Percentiles rank a stretch among this genome's conserved stretches.
These are phyloP conservation scores for Pseudogymnoascus sp. DNA, from an alignment of 2,329 filamentous ascomycete genomes.

Conservation along the genomic window DNA sequence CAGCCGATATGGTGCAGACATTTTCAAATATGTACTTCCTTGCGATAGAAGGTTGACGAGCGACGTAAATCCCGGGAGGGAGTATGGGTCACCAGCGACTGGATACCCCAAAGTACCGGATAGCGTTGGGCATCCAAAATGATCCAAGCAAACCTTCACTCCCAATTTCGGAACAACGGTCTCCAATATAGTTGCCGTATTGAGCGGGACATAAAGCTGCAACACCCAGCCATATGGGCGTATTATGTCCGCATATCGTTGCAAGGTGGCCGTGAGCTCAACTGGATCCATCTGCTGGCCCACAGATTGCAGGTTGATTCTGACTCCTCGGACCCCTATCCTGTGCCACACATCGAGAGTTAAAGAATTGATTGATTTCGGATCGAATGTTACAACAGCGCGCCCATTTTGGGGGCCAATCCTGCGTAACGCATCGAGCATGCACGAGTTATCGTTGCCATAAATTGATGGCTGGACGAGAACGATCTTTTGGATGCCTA, in stretches of 20 bases:
- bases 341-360: conserved; percentile 48
- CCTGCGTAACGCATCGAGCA: conserved; percentile 46
- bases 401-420: conserved; percentile 46
- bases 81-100: conserved; percentile 35
- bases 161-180: conserved; percentile 42
- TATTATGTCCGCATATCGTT: conserved; percentile 45
- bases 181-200: conserved; percentile 44
- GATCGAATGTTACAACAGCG: conserved; percentile 52
- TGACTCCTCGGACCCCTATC: conserved; percentile 52
- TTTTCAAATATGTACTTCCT: conserved; percentile 35
- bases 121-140: conserved; percentile 48
- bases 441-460: conserved; percentile 52
- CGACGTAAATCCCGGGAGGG: conserved; percentile 43
- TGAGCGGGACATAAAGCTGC: conserved; percentile 51
- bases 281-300: conserved; percentile 33
- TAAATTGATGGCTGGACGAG: conserved; percentile 59
- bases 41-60: conserved; percentile 41
- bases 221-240: conserved; percentile 49
- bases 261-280: conserved; percentile 39
- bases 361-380: conserved; percentile 32
- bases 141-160: conserved; percentile 52
- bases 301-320: conserved; percentile 53
- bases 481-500: conserved; percentile 51
- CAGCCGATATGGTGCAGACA: conserved; percentile 52
- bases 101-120: conserved; percentile 17